Percentiles rank a stretch among this genome's conserved stretches.
Conservation (phyloP, 192 early-diverging fungal genomes). For the Backusella macrospora region DNA sequence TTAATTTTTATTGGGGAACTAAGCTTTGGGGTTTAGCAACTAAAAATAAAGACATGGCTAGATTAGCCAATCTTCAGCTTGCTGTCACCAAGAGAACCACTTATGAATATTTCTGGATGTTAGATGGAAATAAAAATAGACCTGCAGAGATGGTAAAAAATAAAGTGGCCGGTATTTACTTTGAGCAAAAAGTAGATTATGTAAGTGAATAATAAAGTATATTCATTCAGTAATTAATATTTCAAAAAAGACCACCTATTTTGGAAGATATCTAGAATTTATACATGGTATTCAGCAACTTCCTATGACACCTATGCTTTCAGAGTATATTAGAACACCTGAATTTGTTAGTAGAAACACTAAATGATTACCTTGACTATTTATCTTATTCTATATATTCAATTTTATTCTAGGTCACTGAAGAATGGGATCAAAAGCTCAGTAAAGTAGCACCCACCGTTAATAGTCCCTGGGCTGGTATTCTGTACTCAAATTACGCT, state of each 20-base stretch:
- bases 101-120: conserved; percentile 42
- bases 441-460: conserved; percentile 2
- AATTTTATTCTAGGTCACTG: conserved; percentile 25
- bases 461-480: conserved; percentile 36
- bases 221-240: not conserved
- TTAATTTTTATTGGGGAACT: conserved; percentile 45
- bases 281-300: conserved; percentile 48
- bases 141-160: conserved; percentile 33
- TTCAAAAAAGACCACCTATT: conserved; percentile 40
- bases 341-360: conserved; percentile 33
- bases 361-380: not conserved
- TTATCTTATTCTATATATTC: not conserved
- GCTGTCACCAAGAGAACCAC: conserved; percentile 36
- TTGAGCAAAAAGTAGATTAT: conserved; percentile 44
- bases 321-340: conserved; percentile 31
- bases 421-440: conserved; percentile 44
- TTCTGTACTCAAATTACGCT: conserved; percentile 37
- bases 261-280: conserved; percentile 41
- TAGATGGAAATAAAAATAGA: conserved; percentile 35
- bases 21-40: conserved; percentile 44
- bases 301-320: conserved; percentile 43
- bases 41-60: conserved; percentile 15
- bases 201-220: conserved; percentile 27
- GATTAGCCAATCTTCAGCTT: conserved; percentile 33
- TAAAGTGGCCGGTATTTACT: conserved; percentile 42